phyloP scores from a whole-genome alignment of 1,139 yeast species.

The Yamadazyma conglobata region DNA sequence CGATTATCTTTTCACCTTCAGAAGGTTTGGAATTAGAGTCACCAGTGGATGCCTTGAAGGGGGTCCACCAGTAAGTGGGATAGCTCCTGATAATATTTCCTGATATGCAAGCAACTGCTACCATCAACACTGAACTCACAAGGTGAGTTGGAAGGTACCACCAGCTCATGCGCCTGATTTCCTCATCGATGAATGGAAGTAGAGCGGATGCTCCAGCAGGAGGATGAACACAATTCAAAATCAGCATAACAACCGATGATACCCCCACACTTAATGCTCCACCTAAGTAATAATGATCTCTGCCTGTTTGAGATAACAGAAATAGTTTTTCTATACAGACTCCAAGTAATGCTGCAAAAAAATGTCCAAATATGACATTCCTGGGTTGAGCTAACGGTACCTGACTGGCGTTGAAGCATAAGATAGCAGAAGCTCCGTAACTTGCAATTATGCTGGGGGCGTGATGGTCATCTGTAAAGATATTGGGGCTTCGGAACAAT shows the following conservation, averaged over 20 bases:
- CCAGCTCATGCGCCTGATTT: constrained; percentile 57
- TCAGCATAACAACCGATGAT: constrained; percentile 55
- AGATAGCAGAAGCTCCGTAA: constrained; percentile 65
- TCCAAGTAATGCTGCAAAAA: constrained; percentile 53
- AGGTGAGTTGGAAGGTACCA: constrained; percentile 62
- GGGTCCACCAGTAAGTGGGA: constrained; percentile 67
- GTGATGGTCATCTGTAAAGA: constrained; percentile 38
- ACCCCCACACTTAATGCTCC: constrained; percentile 62
- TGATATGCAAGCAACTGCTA: constrained; percentile 51
- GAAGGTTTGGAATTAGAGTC: constrained; percentile 5
- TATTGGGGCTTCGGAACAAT: constrained; percentile 44
- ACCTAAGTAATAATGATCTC: constrained; percentile 52
- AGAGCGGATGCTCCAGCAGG: constrained; percentile 76
- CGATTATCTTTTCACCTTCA: constrained; percentile 4
- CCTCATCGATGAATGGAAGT: constrained; percentile 50
- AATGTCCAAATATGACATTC: constrained; percentile 55
- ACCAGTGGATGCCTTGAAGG: constrained; percentile 23
- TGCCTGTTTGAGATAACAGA: constrained; percentile 34
- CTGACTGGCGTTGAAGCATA: constrained; percentile 53
- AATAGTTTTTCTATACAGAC: constrained; percentile 56
- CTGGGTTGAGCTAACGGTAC: constrained; percentile 71
- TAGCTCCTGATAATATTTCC: constrained; percentile 55
- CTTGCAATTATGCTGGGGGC: constrained; percentile 60
- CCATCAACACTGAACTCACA: constrained; percentile 47
- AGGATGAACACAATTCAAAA: constrained; percentile 62